Conservation (phyloP, 345 rosid genomes). For the Sonneratia caseolaris region DNA sequence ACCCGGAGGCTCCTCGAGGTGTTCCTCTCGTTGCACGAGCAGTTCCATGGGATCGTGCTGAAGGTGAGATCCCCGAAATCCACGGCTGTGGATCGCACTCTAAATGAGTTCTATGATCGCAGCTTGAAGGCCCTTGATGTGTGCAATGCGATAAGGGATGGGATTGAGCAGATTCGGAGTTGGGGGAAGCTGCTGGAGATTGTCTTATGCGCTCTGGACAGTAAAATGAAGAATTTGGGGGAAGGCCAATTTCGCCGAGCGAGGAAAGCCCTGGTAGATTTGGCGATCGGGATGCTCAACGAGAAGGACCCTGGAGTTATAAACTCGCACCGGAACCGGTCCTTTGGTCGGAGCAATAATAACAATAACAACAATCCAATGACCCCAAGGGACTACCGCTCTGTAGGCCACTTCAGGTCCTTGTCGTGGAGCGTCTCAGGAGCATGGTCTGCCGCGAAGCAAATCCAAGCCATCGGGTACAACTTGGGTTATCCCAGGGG, state of each 20-base stretch:
- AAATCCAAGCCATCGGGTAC: constrained; percentile 72
- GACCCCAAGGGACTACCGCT: constrained; percentile 26
- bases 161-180: constrained; percentile 61
- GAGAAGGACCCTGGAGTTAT: constrained; percentile 51
- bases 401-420: constrained; percentile 62
- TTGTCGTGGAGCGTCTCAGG: constrained; percentile 95
- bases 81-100: constrained; percentile 34
- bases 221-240: constrained; percentile 32
- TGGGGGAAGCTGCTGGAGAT: constrained; percentile 72
- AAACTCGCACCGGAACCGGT: constrained; percentile 65
- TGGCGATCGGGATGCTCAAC: constrained; percentile 78
- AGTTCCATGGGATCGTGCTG: constrained; percentile 12
- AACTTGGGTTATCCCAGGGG: constrained; percentile 52
- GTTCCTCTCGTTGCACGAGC: constrained; percentile 31
- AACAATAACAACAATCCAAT: not conserved
- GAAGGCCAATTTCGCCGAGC: constrained; percentile 93
- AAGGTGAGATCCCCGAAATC: constrained; percentile 18
- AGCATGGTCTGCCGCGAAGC: constrained; percentile 92
- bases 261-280: constrained; percentile 65
- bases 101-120: constrained; percentile 54
- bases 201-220: constrained; percentile 35
- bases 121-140: constrained; percentile 77
- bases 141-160: constrained; percentile 80
- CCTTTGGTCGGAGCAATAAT: constrained; percentile 50
- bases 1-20: constrained; percentile 28